phyloP scores from a whole-genome alignment of 768 basidiomycete species.

The Leccinum incarnatum region DNA sequence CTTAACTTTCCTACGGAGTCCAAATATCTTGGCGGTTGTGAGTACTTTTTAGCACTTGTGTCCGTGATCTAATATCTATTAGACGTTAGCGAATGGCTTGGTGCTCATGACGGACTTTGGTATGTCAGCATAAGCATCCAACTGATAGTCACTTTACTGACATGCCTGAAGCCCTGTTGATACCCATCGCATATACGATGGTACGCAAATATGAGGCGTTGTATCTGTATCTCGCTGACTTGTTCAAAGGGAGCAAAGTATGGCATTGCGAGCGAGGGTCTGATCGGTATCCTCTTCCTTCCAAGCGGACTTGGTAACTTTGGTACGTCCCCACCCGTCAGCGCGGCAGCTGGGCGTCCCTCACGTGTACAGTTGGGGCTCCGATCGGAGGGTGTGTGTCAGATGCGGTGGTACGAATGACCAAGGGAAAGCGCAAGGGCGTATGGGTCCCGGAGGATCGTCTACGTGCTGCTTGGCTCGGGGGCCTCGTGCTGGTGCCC shows the following conservation, averaged over 20 bases:
- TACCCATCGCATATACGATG: conserved; percentile 66
- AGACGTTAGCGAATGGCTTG: conserved; percentile 41
- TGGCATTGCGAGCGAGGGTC: conserved; percentile 18
- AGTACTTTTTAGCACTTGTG: conserved; percentile 30
- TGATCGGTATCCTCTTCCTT: conserved; percentile 27
- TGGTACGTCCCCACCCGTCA: conserved; percentile 6
- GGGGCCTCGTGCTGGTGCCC: conserved; percentile 51
- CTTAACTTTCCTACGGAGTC: conserved; percentile 52
- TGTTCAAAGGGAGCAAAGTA: conserved; percentile 44
- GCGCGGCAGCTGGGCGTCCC: neutral
- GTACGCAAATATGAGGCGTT: conserved; percentile 35
- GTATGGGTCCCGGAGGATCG: conserved; percentile 70
- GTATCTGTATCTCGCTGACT: neutral
- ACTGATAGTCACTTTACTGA: neutral
- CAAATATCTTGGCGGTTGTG: conserved; percentile 55
- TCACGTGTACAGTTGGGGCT: conserved; percentile 48
- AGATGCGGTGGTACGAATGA: conserved; percentile 48
- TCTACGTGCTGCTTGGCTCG: conserved; percentile 49
- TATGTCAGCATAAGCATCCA: conserved; percentile 29
- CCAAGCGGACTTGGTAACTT: conserved; percentile 28
- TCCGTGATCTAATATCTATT: conserved; percentile 12
- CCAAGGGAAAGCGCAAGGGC: conserved; percentile 49
- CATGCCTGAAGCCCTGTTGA: conserved; percentile 38
- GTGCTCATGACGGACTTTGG: conserved; percentile 28
- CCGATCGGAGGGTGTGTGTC: conserved; percentile 58